Evolutionary conservation across 768 basidiomycete species (phyloP), one percentile per base, ranked within the genome.

Genomic region (Mycena belliarum): DNA sequence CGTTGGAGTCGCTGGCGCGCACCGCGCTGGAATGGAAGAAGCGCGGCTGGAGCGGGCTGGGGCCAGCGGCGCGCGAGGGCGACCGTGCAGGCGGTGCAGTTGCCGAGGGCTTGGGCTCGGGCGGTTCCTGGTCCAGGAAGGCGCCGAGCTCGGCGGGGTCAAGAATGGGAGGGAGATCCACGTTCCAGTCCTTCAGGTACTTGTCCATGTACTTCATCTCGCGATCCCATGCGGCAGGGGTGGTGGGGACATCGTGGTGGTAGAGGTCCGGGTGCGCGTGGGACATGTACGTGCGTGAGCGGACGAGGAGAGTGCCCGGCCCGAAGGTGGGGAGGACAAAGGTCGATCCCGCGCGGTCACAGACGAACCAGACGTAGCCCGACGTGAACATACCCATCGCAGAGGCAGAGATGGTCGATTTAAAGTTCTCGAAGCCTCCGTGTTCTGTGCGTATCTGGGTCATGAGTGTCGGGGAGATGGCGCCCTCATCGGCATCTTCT

Each of bases 311-410:
- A 1, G 96, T 96, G 18, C 93, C 93, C 0, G 92, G 81, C 6
- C 92, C 95, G 67, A 93, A 91, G 0, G 95, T 96, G 16, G 93
- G 90, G 47, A 94, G 71, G 59, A 95, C 80, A 24, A 85, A 93
- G 32, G 76, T 78, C 62, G 81, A 79, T 16, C 84, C 85, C 6
- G 70, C 67, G 20, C 72, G 65, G 74, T 93, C 89, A 4, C 82
- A 82, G 58, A 95, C 93, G 69, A 96, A 82, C 95, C 94, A 96
- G 54, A 94, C 78, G 77, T 84, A 95, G 50, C 93, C 93, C 28
- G 82, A 84, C 55, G 85, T 85, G 65, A 86, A 86, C 80, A 93
- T 85, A 59, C 91, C 93, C 49, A 82, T 75, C 33, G 81, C 92
- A 3, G 91, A 86, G 6, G 91, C 87, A 12, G 85, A 85, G 70